These are phyloP conservation scores for Cyclocybe cylindracea DNA, from an alignment of 768 basidiomycete species.

Conservation along the genomic window DNA sequence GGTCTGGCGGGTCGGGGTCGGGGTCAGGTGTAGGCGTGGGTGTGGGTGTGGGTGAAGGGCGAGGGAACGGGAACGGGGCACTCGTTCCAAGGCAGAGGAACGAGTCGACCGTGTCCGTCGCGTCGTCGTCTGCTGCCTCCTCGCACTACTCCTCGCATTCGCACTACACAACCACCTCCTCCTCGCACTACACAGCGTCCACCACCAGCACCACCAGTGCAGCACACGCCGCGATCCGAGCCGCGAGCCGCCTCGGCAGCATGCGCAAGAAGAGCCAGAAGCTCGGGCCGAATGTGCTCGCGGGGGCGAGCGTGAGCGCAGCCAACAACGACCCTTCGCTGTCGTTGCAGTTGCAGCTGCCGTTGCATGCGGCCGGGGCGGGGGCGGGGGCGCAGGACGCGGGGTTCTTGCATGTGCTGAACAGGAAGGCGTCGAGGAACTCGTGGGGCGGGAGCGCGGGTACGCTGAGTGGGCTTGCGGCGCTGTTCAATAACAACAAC, in stretches of 20 bases:
- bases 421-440: slow-evolving; percentile 47
- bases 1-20: no score
- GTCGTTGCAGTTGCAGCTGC: no score
- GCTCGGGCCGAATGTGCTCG: neutral
- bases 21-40: no score
- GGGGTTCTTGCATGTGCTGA: slow-evolving; percentile 22
- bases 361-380: no score
- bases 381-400: slow-evolving; percentile 7
- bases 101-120: no score
- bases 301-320: neutral
- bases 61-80: no score
- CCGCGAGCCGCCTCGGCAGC: slow-evolving; percentile 51
- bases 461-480: neutral
- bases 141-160: no score
- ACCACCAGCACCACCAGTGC: neutral
- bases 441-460: slow-evolving; percentile 44
- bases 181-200: neutral
- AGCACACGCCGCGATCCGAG: slow-evolving; percentile 46
- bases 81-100: no score
- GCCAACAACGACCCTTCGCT: no score
- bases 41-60: no score
- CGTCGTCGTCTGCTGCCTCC: no score
- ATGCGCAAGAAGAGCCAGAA: slow-evolving; percentile 19
- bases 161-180: neutral
- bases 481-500: neutral